These are phyloP conservation scores for Neurospora sp. DNA, from an alignment of 495 filamentous ascomycete species.

Conservation along the genomic window DNA sequence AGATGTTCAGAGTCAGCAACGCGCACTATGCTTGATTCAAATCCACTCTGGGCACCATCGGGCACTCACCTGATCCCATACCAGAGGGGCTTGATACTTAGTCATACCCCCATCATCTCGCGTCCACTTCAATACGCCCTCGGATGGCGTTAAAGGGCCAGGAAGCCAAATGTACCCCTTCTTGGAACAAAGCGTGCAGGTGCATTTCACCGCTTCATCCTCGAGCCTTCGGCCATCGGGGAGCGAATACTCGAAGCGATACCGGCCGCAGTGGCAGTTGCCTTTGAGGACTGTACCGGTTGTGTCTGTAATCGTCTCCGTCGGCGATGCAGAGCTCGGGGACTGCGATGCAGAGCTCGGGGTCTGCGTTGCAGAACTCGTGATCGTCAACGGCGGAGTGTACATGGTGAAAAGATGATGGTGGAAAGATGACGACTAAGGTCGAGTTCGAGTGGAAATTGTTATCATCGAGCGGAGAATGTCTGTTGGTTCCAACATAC, in stretches of 20 bases:
- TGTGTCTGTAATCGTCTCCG: background rate
- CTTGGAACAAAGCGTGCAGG: conserved; percentile 18
- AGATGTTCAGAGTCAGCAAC: background rate
- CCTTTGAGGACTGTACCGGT: background rate
- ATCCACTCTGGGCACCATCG: no score
- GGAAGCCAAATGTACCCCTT: conserved; percentile 12
- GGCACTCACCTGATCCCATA: conserved; percentile 3
- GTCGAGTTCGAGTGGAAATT: background rate
- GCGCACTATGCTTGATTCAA: background rate
- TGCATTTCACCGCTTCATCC: conserved; percentile 5
- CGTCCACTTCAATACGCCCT: background rate
- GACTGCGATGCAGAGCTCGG: background rate
- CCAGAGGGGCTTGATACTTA: background rate
- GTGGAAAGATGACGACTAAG: background rate
- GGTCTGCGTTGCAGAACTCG: background rate
- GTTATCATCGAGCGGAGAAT: background rate
- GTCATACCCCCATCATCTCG: conserved; percentile 1
- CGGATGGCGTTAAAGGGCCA: background rate
- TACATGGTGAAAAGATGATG: background rate
- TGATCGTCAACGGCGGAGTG: background rate
- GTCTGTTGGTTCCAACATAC: background rate
- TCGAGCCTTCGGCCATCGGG: background rate
- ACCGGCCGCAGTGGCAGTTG: conserved; percentile 27
- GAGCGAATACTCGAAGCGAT: conserved; percentile 15
- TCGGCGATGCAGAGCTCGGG: background rate